Conservation (phyloP, 108 stramenopile species). For the Asterionellopsis glacialis region DNA sequence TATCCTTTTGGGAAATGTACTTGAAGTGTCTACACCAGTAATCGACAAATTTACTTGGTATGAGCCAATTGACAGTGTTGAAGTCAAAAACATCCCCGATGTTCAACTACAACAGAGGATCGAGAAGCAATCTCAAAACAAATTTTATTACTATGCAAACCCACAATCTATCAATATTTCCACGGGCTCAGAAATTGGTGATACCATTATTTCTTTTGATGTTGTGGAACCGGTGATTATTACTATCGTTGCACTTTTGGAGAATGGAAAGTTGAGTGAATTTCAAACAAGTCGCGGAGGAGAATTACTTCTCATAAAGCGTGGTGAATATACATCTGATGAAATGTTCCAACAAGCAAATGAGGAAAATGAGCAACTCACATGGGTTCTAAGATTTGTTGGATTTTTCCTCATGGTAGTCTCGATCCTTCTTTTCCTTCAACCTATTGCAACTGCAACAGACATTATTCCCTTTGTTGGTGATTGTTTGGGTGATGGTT, state of each 20-base stretch:
- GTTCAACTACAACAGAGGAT: not conserved
- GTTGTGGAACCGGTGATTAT: slow-evolving; percentile 14
- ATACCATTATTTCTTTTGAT: slow-evolving; percentile 20
- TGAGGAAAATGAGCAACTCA: slow-evolving; percentile 4
- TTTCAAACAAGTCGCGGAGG: slow-evolving; percentile 18
- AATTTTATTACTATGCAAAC: not conserved
- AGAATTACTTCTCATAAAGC: slow-evolving; percentile 15
- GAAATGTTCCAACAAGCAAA: slow-evolving; percentile 32
- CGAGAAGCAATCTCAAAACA: not conserved
- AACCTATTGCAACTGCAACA: slow-evolving; percentile 22
- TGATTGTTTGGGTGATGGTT: slow-evolving; percentile 14
- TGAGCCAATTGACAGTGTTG: not conserved
- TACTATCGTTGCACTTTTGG: slow-evolving; percentile 26
- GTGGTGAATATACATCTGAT: slow-evolving; percentile 6
- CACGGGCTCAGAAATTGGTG: slow-evolving; percentile 5
- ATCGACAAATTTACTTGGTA: not conserved
- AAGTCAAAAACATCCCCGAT: not conserved
- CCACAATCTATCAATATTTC: not conserved
- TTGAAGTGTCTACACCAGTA: not conserved
- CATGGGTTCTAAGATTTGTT: slow-evolving; percentile 26
- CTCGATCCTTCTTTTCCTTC: slow-evolving; percentile 13
- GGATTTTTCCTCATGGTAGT: slow-evolving; percentile 26
- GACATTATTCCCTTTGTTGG: slow-evolving; percentile 34
- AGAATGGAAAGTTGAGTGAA: slow-evolving; percentile 7
- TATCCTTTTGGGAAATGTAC: not conserved